Evolutionary conservation across 2,329 filamentous ascomycete genomes (phyloP), one percentile per base, ranked within the genome.

Genomic region (Delphinella strobiligena): DNA sequence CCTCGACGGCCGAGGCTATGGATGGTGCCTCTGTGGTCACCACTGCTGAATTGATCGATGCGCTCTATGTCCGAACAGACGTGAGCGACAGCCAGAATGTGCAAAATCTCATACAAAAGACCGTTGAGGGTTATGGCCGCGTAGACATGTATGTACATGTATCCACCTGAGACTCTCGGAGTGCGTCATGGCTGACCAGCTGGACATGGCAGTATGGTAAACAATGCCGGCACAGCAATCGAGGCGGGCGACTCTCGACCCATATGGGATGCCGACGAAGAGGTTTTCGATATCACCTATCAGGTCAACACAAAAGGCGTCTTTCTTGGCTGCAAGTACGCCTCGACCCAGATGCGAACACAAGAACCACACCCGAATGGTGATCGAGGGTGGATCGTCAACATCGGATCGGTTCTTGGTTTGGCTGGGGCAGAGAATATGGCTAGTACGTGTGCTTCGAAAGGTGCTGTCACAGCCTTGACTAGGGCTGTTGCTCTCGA

Each of bases 311-410:
- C 51, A 14, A 58, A 56, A 36, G 54, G 54, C 7, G 53, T 62
- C 7, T 63, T 63, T 38, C 50, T 63, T 9, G 54, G 60, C 4
- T 60, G 52, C 40, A 63, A 62, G 39, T 61, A 60, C 44, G 59
- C 49, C 2, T 45, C 58, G 4, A 27, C 45, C 2, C 59, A 62
- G 37, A 61, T 64, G 51, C 43, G 61, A 33, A 45, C 47, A 37
- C 60, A 63, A 47, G 50, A 56, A 18, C 46, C 41, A 11, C 41
- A 52, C 10, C 47, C 47, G 7, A 46, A 42, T 8, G 36, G 46
- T 4, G 49, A 55, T 43, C 42, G 49, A 17, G 60, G 61, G 1
- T 63, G 58, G 57, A 59, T 63, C 18, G 47, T 63, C 22, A 61
- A 63, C 37, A 54, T 55, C 5, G 54, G 56, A 10, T 58, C 53